These are phyloP conservation scores for Beta vulgaris DNA, from an alignment of 148 eudicot species.

Conservation along the genomic window DNA sequence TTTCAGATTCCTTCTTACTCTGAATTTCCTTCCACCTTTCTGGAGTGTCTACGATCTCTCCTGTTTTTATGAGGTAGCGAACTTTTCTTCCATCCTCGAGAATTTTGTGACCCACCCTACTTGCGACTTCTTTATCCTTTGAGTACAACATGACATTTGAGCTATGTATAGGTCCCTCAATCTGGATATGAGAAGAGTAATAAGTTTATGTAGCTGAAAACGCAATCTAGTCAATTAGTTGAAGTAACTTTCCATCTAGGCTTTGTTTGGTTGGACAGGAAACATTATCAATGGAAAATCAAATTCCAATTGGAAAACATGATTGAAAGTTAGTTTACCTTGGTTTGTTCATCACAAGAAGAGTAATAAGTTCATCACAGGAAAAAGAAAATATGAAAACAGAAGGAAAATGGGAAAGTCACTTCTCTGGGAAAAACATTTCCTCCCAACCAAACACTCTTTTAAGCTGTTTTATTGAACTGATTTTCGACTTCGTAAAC, in stretches of 20 bases:
- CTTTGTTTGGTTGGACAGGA: too few species aligned
- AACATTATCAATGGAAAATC: too few species aligned
- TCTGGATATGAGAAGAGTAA: constrained; percentile 34
- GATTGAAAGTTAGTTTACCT: too few species aligned
- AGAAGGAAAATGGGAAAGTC: too few species aligned
- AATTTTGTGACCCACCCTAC: constrained; percentile 87
- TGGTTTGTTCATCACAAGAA: too few species aligned
- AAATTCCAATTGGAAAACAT: too few species aligned
- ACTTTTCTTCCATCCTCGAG: constrained; percentile 83
- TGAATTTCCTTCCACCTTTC: constrained; percentile 82
- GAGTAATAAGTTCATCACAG: too few species aligned
- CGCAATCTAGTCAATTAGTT: neutral
- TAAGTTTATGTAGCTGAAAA: neutral
- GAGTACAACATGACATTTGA: constrained; percentile 97
- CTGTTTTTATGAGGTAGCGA: constrained; percentile 93
- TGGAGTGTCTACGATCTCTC: constrained; percentile 83
- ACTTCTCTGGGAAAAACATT: too few species aligned
- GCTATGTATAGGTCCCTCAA: constrained; percentile 92
- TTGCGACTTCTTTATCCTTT: constrained; percentile 69
- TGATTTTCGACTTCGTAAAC: neutral
- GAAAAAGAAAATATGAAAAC: too few species aligned
- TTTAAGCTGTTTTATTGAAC: neutral
- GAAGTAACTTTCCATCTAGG: too few species aligned
- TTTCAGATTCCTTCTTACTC: constrained; percentile 62
- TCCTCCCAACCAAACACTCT: too few species aligned